Evolutionary conservation across 371 early-diverging fungal species (phyloP).

Genomic region (Chytridiales sp.): DNA sequence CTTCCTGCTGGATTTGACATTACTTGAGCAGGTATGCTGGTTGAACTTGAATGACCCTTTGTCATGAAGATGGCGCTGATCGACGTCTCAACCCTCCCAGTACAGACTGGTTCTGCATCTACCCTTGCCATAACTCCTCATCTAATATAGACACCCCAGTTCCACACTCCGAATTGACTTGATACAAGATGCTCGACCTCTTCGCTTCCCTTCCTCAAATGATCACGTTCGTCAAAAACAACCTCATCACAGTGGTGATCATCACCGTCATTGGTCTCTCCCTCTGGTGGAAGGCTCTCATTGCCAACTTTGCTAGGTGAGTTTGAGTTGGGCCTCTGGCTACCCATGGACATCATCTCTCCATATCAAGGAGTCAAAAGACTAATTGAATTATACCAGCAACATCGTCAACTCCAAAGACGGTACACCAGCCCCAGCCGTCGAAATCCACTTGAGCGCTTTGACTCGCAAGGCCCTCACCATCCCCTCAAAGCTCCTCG

Average conservation of each 20-base stretch:
- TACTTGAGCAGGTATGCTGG: too few relatives aligned
- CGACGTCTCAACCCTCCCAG: too few relatives aligned
- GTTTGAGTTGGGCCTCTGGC: not conserved
- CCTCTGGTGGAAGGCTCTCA: constrained; percentile 28
- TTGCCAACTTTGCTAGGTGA: constrained; percentile 1
- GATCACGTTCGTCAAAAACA: constrained; percentile 6
- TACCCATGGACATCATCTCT: not conserved
- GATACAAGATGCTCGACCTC: not conserved
- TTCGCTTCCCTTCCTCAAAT: not conserved
- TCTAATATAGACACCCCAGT: too few relatives aligned
- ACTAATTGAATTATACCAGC: not conserved
- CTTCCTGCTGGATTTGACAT: too few relatives aligned
- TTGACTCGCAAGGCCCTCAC: constrained; percentile 17
- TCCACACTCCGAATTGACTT: too few relatives aligned
- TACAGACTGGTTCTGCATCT: too few relatives aligned
- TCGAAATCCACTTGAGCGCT: constrained; percentile 10
- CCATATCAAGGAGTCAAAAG: not conserved
- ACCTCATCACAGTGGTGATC: constrained; percentile 5
- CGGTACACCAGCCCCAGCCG: constrained; percentile 11
- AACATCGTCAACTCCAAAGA: constrained; percentile 14
- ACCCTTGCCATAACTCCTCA: too few relatives aligned
- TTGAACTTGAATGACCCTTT: too few relatives aligned
- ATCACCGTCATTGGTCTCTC: constrained; percentile 5
- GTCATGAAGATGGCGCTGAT: too few relatives aligned
- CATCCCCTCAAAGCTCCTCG: constrained; percentile 9